Base-by-base conservation (phyloP, 208 protist species). In the Wallacemonas rigidus region DNA sequence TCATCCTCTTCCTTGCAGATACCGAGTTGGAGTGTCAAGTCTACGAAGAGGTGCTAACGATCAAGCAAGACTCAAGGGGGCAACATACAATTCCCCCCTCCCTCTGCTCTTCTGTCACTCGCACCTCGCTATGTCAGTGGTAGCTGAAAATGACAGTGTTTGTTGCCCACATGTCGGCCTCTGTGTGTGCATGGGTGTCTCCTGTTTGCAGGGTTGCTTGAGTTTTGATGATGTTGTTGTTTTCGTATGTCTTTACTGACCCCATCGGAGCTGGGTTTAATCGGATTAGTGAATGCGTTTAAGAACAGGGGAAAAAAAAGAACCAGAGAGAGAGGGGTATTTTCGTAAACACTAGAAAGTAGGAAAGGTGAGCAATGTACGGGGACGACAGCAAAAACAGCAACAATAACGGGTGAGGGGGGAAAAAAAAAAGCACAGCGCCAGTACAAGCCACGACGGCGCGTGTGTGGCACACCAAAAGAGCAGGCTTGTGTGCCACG, bases 191-290 rank as follows among this genome's bases (percentile, higher is more conserved):
- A 26, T 26, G 26, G 26, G 26, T 26, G 26, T 26, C 26, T 26
- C 26, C 26, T 26, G 26, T 26, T 26, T 26, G 26, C 26, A 26
- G 26, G 26, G 48, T 45, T 54, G 36, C 9, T 38, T 54, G 45
- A n/a, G 39, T 3, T 36, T 15, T 61, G 57, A 53, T 48, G 68
- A 35, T 35, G 36, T 64, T 64, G 48, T 38, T 60, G n/a, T 60
- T 35, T 40, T 26, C 26, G 26, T 26, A 26, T 26, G 26, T 26
- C 26, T 17, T 60, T 26, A 35, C 14, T 55, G 65, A 36, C 41
- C 57, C 15, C 57, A 41, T 61, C 45, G 12, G 6, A 6, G 45
- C 12, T 12, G 53, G 67, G 17, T 63, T 39, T 9, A 64, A 72
- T 26, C 2, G 41, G 11, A 6, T 44, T 4, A 50, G 6, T 9